phyloP scores from a whole-genome alignment of 176 grass and related monocot genomes.

The Rhipidocladum racemiflorum region DNA sequence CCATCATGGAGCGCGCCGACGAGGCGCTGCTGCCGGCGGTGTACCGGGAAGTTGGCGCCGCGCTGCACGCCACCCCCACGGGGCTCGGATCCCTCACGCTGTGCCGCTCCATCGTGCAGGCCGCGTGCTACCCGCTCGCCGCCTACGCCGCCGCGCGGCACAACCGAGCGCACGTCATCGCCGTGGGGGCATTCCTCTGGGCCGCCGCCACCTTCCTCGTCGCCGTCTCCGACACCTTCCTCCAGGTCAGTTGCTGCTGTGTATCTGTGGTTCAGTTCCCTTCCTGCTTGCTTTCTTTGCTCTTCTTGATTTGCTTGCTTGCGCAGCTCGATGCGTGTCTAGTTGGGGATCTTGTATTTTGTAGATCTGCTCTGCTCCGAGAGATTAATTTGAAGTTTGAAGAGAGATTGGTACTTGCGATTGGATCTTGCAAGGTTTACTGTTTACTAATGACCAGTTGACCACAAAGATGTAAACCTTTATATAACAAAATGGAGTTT shows the following conservation, averaged over 20 bases:
- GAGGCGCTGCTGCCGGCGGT: conserved; percentile 84
- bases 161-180: conserved; percentile 72
- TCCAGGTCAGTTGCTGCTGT: conserved; percentile 60
- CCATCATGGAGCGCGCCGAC: conserved; percentile 90
- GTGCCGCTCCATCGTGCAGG: conserved; percentile 78
- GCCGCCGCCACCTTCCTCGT: conserved; percentile 81
- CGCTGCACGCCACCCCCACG: conserved; percentile 61
- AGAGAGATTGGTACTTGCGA: neutral
- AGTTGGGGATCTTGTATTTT: neutral
- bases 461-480: neutral
- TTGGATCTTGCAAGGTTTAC: neutral
- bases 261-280: conserved; percentile 35
- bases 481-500: neutral
- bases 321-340: neutral
- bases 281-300: neutral
- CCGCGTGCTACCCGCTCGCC: conserved; percentile 74
- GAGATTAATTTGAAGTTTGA: neutral
- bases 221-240: conserved; percentile 66
- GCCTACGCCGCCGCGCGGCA: conserved; percentile 65
- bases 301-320: neutral
- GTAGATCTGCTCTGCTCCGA: neutral
- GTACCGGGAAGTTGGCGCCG: conserved; percentile 79
- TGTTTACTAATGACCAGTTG: neutral
- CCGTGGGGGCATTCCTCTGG: conserved; percentile 83
- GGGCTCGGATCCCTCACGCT: conserved; percentile 75